Evolutionary conservation across 1,139 yeast genomes (phyloP), one percentile per base, ranked within the genome.

Genomic region (Scheffersomyces lignicola): DNA sequence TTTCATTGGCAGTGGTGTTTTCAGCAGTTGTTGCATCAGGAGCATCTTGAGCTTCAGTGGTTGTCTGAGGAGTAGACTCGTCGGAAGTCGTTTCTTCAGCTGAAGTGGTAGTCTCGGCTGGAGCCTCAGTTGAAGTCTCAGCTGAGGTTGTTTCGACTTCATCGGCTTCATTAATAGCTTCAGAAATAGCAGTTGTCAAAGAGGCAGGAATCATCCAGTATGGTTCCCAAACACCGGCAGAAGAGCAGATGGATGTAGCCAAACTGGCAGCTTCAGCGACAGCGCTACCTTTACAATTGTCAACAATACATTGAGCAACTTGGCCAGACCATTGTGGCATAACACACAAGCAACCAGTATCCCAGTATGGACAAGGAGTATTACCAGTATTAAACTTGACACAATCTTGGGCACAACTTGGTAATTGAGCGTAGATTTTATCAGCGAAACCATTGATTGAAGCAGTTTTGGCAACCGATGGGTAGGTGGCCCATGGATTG

Each of bases 361-460:
- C 67, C 65, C 66, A 62, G 43, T 60, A 59, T 33, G 68, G 68
- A 45, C 68, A 62, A 15, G 66, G 65, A 15, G 68, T 62, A 16
- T 45, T 46, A n/a, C 49, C 48, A 16, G 59, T 56, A 25, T 50
- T 49, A 26, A 44, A 41, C 17, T 32, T 29, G 16, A 55, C 57
- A 51, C 66, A 60, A 6, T 40, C 43, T 33, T 49, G 40, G 24
- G 65, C 66, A 48, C 67, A 61, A 3, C 31, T 34, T 9, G 66
- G 65, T 10, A 56, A 38, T 9, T 41, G 40, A 29, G 35, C 49
- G 41, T 57, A 55, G 38, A 66, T 57, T 17, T 58, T 60, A 39
- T 66, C 73, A 8, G 71, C 70, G 39, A 66, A 65, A 2, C 73
- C 72, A 40, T 66, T 66, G 28, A 65, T 56, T 21, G 60, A 48